These are phyloP conservation scores for Colletotrichum gigasporum DNA, from an alignment of 2,329 filamentous ascomycete genomes.

Conservation along the genomic window DNA sequence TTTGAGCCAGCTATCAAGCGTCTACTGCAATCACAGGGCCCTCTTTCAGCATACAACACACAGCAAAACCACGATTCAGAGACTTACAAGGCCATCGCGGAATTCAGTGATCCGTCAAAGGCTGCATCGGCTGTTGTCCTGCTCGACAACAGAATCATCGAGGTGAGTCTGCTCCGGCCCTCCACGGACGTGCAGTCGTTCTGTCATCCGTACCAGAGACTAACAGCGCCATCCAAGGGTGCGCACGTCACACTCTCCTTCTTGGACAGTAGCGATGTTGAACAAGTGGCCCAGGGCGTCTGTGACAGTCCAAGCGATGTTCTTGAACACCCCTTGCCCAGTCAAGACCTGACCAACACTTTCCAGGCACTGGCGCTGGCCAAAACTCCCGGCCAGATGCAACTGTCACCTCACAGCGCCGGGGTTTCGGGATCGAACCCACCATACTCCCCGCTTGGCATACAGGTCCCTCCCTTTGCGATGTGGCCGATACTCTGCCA, in stretches of 20 bases:
- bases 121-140: conserved; percentile 6
- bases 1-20: conserved; percentile 14
- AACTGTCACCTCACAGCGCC: neutral
- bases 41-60: conserved; percentile 8
- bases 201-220: neutral
- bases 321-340: neutral
- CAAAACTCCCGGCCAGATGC: neutral
- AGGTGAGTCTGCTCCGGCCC: conserved; percentile 1
- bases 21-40: conserved; percentile 19
- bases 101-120: conserved; percentile 11
- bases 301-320: neutral
- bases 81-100: conserved; percentile 9
- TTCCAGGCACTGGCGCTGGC: conserved; percentile 23
- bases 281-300: neutral
- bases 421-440: neutral
- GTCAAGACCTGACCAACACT: conserved; percentile 14
- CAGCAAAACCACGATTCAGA: conserved; percentile 1
- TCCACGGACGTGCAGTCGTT: neutral
- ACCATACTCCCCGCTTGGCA: conserved; percentile 20
- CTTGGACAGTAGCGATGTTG: neutral
- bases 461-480: conserved; percentile 38
- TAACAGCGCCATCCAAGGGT: conserved; percentile 1
- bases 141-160: conserved; percentile 20
- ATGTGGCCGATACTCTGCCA: conserved; percentile 47
- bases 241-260: conserved; percentile 16